phyloP scores from a whole-genome alignment of 441 rosid species.

The Raphanus hybrid region DNA sequence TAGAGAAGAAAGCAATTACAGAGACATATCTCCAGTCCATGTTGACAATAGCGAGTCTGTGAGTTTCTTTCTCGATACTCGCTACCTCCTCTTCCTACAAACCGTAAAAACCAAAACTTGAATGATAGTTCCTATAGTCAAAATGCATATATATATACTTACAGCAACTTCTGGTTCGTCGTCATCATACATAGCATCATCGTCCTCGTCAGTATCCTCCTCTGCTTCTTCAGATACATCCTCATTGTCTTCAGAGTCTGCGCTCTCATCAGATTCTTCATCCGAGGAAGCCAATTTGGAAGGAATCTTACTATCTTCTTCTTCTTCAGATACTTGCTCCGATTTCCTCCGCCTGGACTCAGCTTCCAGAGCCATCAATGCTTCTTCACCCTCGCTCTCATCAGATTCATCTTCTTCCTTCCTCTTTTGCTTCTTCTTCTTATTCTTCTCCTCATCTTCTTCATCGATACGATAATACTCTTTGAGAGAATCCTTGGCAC shows the following conservation, averaged over 20 bases:
- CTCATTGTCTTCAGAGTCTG: conserved; percentile 33
- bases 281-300: conserved; percentile 23
- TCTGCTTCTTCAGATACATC: conserved; percentile 57
- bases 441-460: conserved; percentile 13
- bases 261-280: conserved; percentile 36
- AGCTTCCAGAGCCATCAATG: conserved; percentile 8
- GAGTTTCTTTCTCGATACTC: conserved; percentile 69
- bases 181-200: conserved; percentile 51
- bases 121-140: not conserved
- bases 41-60: conserved; percentile 78
- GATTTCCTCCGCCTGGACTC: conserved; percentile 7
- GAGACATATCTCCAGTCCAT: conserved; percentile 97
- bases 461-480: conserved; percentile 69
- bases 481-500: conserved; percentile 48
- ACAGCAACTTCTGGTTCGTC: conserved; percentile 57
- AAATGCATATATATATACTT: not conserved
- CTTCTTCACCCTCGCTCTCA: conserved; percentile 43
- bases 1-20: conserved; percentile 47
- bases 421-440: conserved; percentile 23
- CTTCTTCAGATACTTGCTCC: conserved; percentile 36
- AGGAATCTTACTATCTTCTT: conserved; percentile 25
- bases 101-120: conserved; percentile 6
- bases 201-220: conserved; percentile 51
- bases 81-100: conserved; percentile 72
- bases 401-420: conserved; percentile 38